Conservation (phyloP, 148 eudicot genomes). For the Beta vulgaris region DNA sequence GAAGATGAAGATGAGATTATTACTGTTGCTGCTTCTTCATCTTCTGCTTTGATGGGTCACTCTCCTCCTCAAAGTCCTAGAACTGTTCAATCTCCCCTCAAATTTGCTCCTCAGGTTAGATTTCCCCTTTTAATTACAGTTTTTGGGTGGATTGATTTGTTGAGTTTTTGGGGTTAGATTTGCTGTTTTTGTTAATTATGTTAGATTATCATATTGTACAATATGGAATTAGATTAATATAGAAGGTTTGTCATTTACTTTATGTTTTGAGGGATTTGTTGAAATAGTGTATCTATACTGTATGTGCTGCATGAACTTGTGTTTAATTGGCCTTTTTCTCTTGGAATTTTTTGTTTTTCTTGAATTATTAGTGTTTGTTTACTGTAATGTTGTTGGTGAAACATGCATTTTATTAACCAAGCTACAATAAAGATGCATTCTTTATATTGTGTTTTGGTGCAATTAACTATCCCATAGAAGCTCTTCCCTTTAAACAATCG, state of each 20-base stretch:
- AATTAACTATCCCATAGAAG: neutral
- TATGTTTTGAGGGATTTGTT: too few species aligned
- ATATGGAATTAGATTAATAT: too few species aligned
- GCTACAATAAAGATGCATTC: constrained; percentile 1
- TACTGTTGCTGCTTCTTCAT: constrained; percentile 14
- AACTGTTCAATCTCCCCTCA: constrained; percentile 66
- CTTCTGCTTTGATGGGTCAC: constrained; percentile 46
- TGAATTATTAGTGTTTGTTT: too few species aligned
- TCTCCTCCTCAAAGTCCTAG: constrained; percentile 73
- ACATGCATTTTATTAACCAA: neutral
- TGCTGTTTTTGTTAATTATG: neutral
- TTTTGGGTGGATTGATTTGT: neutral
- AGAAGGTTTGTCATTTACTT: too few species aligned
- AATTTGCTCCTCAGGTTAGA: constrained; percentile 75
- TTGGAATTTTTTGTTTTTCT: neutral
- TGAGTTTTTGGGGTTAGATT: neutral
- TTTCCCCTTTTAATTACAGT: neutral
- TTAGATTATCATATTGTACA: neutral
- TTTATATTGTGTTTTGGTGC: neutral
- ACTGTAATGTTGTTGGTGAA: neutral
- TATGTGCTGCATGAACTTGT: too few species aligned
- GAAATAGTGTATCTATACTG: too few species aligned
- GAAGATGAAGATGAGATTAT: constrained; percentile 5
- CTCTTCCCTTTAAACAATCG: too few species aligned
- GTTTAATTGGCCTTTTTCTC: neutral